Evolutionary conservation across 2,329 filamentous ascomycete species (phyloP), one percentile per base, ranked within the genome.

Genomic region (Fusarium subglutinans): DNA sequence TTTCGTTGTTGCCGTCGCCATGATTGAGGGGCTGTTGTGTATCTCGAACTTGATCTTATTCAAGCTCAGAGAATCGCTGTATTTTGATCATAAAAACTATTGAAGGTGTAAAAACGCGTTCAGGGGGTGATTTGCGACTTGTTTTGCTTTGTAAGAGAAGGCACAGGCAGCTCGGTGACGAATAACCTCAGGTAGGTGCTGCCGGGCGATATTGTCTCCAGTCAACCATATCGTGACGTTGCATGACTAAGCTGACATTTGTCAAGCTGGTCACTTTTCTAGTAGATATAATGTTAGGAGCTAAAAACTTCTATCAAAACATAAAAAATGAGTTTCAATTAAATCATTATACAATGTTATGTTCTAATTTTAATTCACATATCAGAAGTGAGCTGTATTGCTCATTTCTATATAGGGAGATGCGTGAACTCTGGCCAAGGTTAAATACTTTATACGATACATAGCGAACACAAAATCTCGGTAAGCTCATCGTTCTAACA

Each of bases 1-100:
- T 82, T 93, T 91, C 11, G 84, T 78, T 17, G 85, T 80, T 33
- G 78, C 60, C 35, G 77, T 69, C 33, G 84, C 77, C 84, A 86
- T 86, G 69, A 38, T 72, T 69, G 47, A 59, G 56, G 38, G 47
- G 43, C 28, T 55, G 17, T 12, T 8, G 12, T 35, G n/a, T 43
- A 28, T 40, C 18, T 43, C 26, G 51, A 22, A 17, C 10, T n/a
- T 28, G 26, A n/a, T 43, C 8, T 28, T 26, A 7, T 22, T 41
- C 20, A 55, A 55, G 11, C 8, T 55, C 26, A n/a, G 35, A 11
- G 1, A 22, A 5, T 22, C n/a, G 50, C 18, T 53, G 12, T 53
- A 3, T 26, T 57, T 22, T 35, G 55, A 28, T 17, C 40, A 57
- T 57, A 51, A 51, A 48, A 59, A 24, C 8, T 18, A 18, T 37